A percentile compares a stretch with the other conserved stretches of the same genome.
These are phyloP conservation scores for Candida freyschussii DNA, from an alignment of 1,139 yeast species.

Conservation along the genomic window DNA sequence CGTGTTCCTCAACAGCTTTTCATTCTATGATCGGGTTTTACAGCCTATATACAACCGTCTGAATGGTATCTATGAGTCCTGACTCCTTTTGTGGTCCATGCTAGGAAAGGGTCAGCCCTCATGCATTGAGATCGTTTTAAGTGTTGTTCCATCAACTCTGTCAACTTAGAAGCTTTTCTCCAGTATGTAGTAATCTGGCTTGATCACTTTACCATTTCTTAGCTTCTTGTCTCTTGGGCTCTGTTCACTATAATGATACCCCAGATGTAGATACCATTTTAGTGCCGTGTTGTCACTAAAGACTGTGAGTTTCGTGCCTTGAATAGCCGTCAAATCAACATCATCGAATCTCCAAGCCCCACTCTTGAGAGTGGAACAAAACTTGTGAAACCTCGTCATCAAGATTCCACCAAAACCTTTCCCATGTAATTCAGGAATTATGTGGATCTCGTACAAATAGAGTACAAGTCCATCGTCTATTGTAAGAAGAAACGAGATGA, in stretches of 20 bases:
- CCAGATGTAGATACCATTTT: slow-evolving; percentile 39
- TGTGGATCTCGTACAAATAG: slow-evolving; percentile 54
- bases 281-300: slow-evolving; percentile 45
- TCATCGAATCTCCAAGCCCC: slow-evolving; percentile 5
- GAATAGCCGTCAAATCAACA: slow-evolving; percentile 6
- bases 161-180: slow-evolving; percentile 1
- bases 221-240: slow-evolving; percentile 42
- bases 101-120: too few species aligned
- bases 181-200: slow-evolving; percentile 41
- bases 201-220: slow-evolving; percentile 35
- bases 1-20: too few species aligned
- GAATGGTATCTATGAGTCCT: too few species aligned
- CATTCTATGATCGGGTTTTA: too few species aligned
- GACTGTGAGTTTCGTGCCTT: slow-evolving; percentile 42
- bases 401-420: slow-evolving; percentile 5
- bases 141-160: too few species aligned
- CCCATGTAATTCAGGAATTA: slow-evolving; percentile 25
- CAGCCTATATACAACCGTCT: too few species aligned
- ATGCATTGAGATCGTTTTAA: too few species aligned
- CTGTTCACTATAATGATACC: slow-evolving; percentile 35
- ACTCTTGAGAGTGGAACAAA: slow-evolving; percentile 1
- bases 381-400: slow-evolving; percentile 7
- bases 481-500: slow-evolving; percentile 40
- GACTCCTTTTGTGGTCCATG: too few species aligned
- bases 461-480: slow-evolving; percentile 30